Base-by-base conservation (phyloP, 345 rosid species). In the Rhizophora mangle region DNA sequence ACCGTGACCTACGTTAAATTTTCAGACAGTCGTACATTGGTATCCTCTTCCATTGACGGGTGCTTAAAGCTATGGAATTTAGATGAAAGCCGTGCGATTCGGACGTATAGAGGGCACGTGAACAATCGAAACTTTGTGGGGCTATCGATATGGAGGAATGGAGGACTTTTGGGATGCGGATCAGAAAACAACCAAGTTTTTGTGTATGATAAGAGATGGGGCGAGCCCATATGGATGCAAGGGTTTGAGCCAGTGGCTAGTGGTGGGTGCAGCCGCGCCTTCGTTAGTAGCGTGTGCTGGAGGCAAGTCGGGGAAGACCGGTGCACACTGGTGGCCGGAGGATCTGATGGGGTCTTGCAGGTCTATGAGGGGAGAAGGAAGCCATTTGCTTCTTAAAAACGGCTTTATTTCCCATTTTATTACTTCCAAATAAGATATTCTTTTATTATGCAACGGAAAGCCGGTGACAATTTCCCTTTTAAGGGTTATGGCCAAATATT, bases 211-310 rank as follows among this genome's bases (percentile, higher is more conserved):
- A 85, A 63, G 74, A 79, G 91, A 69, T 93, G 97, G 97, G 88
- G 76, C 5, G 84, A 89, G 60, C 96, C 97, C 64, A 75, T 93
- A 36, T 93, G 97, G 96, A 82, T 76, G 63, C 82, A 72, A 31
- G 84, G 81, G 65, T 85, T 84, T 63, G 78, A 84, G 53, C 79
- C 85, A 32, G 4, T 8, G 67, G 79, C 34, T 65, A 36, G 53
- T 55, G 49, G 29, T 2, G 64, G 80, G n/a, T 16, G 34, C 6
- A 81, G 67, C 6, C 24, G 60, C 6, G 83, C 83, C 74, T 86
- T 90, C 39, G 89, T 90, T 15, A 93, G 89, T 60, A 85, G 98
- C 62, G 96, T 93, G 69, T 85, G 91, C 68, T 91, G 90, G 96
- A 85, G 87, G 72, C 97, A 85, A 85, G 84, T 67, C 13, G 82